Evolutionary conservation across 2,329 filamentous ascomycete genomes (phyloP).

Genomic region (Aplosporella prunicola): DNA sequence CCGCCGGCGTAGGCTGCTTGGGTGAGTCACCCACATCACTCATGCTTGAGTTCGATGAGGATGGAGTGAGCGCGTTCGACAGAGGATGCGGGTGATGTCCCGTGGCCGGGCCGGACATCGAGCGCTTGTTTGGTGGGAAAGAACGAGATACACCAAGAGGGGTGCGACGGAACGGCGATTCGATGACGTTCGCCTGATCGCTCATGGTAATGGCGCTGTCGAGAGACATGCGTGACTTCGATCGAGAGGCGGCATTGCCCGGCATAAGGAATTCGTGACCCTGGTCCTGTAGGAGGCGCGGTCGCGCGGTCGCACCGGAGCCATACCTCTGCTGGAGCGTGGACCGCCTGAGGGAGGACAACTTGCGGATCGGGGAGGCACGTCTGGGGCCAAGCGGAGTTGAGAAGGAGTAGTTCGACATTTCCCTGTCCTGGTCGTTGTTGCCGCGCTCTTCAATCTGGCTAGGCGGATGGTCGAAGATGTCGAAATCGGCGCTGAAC

Average conservation of each 20-base stretch:
- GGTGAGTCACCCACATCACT: conserved; percentile 55
- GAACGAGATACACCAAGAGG: conserved; percentile 22
- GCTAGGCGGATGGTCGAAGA: conserved; percentile 56
- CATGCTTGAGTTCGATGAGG: conserved; percentile 71
- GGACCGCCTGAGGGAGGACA: conserved; percentile 72
- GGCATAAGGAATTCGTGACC: conserved; percentile 48
- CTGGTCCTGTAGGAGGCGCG: conserved; percentile 30
- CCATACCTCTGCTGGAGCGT: conserved; percentile 77
- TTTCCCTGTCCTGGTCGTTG: conserved; percentile 20
- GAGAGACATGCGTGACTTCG: conserved; percentile 63
- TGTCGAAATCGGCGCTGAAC: conserved; percentile 53
- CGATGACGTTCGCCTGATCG: conserved; percentile 57
- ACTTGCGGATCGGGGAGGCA: conserved; percentile 30
- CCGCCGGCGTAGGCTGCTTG: conserved; percentile 46
- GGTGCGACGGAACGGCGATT: conserved; percentile 42
- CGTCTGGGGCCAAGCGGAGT: conserved; percentile 16
- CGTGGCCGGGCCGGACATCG: conserved; percentile 14
- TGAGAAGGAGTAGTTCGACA: conserved; percentile 24
- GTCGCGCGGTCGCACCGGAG: conserved; percentile 27
- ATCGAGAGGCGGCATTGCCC: conserved; percentile 43
- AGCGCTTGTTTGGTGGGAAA: conserved; percentile 16
- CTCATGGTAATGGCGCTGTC: conserved; percentile 65
- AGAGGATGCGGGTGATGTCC: conserved; percentile 58
- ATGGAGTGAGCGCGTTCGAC: conserved; percentile 77
- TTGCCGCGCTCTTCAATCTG: conserved; percentile 14